Conservation (phyloP, 257 asterid species). For the Penstemon eatonii region DNA sequence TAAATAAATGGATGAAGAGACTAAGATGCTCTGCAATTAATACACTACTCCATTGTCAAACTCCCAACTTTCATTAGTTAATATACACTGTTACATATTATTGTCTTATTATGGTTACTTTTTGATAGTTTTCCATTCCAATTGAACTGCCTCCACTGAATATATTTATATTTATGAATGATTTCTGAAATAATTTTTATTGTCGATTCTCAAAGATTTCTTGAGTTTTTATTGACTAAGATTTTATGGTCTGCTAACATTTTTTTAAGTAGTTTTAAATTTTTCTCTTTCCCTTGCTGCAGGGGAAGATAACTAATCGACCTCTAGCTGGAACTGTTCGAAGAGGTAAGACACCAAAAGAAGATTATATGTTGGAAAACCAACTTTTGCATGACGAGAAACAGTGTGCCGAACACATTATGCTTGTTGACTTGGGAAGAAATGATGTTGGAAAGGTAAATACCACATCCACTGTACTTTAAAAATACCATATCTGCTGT, state of each 20-base stretch:
- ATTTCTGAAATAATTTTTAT: background rate
- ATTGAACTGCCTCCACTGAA: background rate
- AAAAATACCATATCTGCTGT: no score
- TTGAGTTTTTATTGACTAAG: background rate
- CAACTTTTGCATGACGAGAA: slow-evolving; percentile 84
- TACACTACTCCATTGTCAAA: no score
- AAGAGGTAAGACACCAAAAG: slow-evolving; percentile 91
- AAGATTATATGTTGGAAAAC: slow-evolving; percentile 85
- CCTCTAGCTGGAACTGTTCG: slow-evolving; percentile 95
- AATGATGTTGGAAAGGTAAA: slow-evolving; percentile 97
- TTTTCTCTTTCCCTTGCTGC: slow-evolving; percentile 28
- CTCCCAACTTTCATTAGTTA: no score
- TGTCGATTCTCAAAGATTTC: slow-evolving; percentile 10
- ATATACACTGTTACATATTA: no score
- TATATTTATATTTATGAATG: background rate
- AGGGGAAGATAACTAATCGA: slow-evolving; percentile 80
- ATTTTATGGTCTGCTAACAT: background rate
- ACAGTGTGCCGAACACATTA: slow-evolving; percentile 97
- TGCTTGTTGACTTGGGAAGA: slow-evolving; percentile 99
- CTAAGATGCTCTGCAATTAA: no score
- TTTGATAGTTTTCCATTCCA: no score
- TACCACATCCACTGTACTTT: slow-evolving; percentile 1
- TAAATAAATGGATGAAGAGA: no score
- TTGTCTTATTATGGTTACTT: no score
- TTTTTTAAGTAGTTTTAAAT: no score